A percentile compares a stretch with the other conserved stretches of the same genome.
These are phyloP conservation scores for Porcisia hertigi DNA, from an alignment of 208 protist genomes.

Conservation along the genomic window DNA sequence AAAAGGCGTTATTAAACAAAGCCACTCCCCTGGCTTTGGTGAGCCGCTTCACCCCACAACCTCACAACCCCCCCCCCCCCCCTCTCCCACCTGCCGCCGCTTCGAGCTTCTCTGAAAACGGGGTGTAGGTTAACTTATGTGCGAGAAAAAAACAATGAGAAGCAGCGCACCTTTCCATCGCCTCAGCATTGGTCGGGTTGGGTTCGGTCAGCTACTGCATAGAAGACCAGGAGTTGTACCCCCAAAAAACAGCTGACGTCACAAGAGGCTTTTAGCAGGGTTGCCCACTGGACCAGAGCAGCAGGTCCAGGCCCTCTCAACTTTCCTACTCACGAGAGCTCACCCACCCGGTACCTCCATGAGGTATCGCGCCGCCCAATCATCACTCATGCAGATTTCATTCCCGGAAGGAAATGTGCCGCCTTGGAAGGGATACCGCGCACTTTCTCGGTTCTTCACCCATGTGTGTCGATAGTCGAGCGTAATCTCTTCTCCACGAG, in stretches of 20 bases:
- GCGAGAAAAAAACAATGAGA: background rate
- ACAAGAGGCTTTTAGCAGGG: background rate
- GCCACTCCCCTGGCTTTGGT: no score
- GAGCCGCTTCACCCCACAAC: no score
- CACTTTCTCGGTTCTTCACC: background rate
- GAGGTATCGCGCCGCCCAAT: constrained; percentile 27
- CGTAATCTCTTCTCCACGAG: constrained; percentile 63
- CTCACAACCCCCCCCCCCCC: no score
- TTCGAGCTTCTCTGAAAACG: no score
- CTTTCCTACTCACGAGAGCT: background rate
- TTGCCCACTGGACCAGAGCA: background rate
- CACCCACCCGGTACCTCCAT: constrained; percentile 1
- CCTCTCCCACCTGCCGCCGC: no score
- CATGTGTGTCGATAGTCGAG: constrained; percentile 47
- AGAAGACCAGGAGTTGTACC: no score
- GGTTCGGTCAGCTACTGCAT: no score
- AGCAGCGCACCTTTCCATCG: background rate
- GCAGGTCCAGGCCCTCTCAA: background rate
- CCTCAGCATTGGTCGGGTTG: background rate
- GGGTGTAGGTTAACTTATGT: background rate
- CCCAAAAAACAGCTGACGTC: no score
- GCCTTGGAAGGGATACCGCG: background rate
- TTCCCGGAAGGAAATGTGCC: background rate
- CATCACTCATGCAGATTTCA: background rate
- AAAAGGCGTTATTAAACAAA: no score